Percentiles rank a stretch among this genome's conserved stretches.
These are phyloP conservation scores for Sedum album DNA, from an alignment of 164 flowering plant species.

Conservation along the genomic window DNA sequence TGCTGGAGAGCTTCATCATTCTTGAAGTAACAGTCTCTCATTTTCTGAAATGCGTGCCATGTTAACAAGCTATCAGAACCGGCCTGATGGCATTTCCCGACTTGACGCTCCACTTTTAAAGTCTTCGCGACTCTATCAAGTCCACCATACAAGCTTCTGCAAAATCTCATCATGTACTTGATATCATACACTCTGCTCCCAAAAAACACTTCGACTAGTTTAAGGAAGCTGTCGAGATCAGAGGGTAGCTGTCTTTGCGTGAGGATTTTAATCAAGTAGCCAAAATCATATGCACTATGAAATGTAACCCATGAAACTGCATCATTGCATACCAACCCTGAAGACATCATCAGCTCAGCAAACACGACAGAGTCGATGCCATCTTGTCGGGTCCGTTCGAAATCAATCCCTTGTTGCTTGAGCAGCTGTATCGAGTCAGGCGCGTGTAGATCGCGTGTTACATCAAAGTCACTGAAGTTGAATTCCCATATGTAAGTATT, in stretches of 20 bases:
- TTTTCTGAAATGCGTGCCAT: slow-evolving; percentile 47
- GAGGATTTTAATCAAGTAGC: slow-evolving; percentile 42
- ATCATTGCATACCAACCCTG: slow-evolving; percentile 46
- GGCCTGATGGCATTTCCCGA: slow-evolving; percentile 56
- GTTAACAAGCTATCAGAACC: slow-evolving; percentile 62
- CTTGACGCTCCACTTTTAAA: slow-evolving; percentile 37
- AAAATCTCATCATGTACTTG: slow-evolving; percentile 42
- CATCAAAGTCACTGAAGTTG: slow-evolving; percentile 53
- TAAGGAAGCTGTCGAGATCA: slow-evolving; percentile 23
- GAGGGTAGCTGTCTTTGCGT: slow-evolving; percentile 34
- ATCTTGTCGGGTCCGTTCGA: slow-evolving; percentile 21
- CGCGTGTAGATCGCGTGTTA: slow-evolving; percentile 29
- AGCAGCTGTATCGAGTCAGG: slow-evolving; percentile 43
- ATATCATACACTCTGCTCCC: slow-evolving; percentile 42
- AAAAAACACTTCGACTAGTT: slow-evolving; percentile 26
- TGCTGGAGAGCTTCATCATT: slow-evolving; percentile 27
- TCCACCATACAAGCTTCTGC: slow-evolving; percentile 49
- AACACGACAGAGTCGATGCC: slow-evolving; percentile 41
- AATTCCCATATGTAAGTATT: slow-evolving; percentile 48
- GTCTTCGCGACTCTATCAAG: slow-evolving; percentile 43
- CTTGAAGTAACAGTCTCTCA: slow-evolving; percentile 28
- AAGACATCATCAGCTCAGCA: slow-evolving; percentile 48
- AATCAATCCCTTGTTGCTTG: slow-evolving; percentile 46
- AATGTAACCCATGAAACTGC: slow-evolving; percentile 47
- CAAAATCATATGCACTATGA: slow-evolving; percentile 58